Evolutionary conservation across 352 stramenopile species (phyloP).

Genomic region (Phytophthora macrochlamydospora): DNA sequence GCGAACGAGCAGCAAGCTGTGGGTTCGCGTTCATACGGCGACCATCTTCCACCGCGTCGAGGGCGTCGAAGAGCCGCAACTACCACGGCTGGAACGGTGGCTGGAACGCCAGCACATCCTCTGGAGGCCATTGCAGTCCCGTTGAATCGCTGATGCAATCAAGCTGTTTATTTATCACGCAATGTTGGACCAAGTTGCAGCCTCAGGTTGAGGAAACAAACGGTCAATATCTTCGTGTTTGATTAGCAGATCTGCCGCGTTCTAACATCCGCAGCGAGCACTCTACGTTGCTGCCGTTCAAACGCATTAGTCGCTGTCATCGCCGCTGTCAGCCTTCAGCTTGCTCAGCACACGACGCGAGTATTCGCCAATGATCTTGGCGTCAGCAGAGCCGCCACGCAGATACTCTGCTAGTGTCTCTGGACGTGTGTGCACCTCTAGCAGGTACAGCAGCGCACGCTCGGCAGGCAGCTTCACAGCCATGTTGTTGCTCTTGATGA

Average conservation of each 20-base stretch:
- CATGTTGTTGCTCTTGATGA: conserved; percentile 91
- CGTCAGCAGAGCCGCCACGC: conserved; percentile 54
- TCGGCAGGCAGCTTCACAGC: conserved; percentile 88
- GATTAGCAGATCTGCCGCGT: background rate
- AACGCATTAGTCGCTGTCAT: conserved; percentile 69
- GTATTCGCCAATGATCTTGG: conserved; percentile 90
- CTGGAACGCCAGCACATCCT: conserved; percentile 17
- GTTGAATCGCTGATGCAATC: conserved; percentile 23
- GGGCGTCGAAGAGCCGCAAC: conserved; percentile 21
- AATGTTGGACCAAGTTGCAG: conserved; percentile 4
- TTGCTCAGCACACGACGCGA: conserved; percentile 86
- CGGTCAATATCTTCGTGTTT: background rate
- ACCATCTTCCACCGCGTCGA: conserved; percentile 28
- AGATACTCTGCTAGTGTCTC: conserved; percentile 83
- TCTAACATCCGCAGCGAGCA: background rate
- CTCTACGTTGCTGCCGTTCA: background rate
- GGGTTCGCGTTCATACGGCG: conserved; percentile 23
- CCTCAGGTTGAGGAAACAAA: background rate
- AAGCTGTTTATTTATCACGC: conserved; percentile 31
- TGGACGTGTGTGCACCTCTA: conserved; percentile 83
- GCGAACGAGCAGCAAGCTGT: conserved; percentile 70
- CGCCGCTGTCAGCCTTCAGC: conserved; percentile 84
- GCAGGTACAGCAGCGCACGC: conserved; percentile 84
- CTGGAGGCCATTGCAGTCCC: conserved; percentile 29
- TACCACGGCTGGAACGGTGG: conserved; percentile 17